These are phyloP conservation scores for Paecilomyces sp. DNA, from an alignment of 2,329 filamentous ascomycete species.

Conservation along the genomic window DNA sequence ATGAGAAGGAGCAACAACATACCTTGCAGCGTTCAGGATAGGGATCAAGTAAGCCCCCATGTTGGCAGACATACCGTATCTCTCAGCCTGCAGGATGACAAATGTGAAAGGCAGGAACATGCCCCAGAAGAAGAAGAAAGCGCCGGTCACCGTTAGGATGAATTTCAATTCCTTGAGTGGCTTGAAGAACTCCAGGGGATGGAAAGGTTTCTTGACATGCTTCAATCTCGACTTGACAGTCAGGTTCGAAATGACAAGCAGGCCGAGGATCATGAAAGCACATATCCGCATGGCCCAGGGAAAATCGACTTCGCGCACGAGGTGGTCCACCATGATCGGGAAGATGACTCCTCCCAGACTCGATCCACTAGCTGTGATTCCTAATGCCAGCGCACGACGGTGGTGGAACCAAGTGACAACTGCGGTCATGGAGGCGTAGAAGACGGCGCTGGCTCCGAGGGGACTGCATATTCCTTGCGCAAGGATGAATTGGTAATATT, in stretches of 20 bases:
- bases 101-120: slow-evolving; percentile 55
- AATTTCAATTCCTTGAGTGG: slow-evolving; percentile 18
- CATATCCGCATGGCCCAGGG: slow-evolving; percentile 52
- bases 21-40: slow-evolving; percentile 46
- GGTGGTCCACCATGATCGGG: slow-evolving; percentile 53
- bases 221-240: slow-evolving; percentile 44
- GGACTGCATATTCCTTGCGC: slow-evolving; percentile 49
- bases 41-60: slow-evolving; percentile 48
- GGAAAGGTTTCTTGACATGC: slow-evolving; percentile 11
- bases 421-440: slow-evolving; percentile 36
- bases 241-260: slow-evolving; percentile 47
- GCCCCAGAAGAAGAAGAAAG: slow-evolving; percentile 45
- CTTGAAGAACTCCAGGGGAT: slow-evolving; percentile 11
- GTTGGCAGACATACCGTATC: slow-evolving; percentile 43
- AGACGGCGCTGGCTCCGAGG: slow-evolving; percentile 44
- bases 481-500: slow-evolving; percentile 53
- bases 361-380: slow-evolving; percentile 48
- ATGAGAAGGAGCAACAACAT: slow-evolving; percentile 5
- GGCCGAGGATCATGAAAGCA: slow-evolving; percentile 55
- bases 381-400: slow-evolving; percentile 47
- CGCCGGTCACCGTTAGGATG: slow-evolving; percentile 11
- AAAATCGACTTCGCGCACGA: slow-evolving; percentile 49
- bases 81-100: slow-evolving; percentile 39
- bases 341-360: slow-evolving; percentile 54
- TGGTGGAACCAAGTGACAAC: slow-evolving; percentile 47